Evolutionary conservation across 371 early-diverging fungal species (phyloP).

Genomic region (Amoeboaphelidium protococcarum): DNA sequence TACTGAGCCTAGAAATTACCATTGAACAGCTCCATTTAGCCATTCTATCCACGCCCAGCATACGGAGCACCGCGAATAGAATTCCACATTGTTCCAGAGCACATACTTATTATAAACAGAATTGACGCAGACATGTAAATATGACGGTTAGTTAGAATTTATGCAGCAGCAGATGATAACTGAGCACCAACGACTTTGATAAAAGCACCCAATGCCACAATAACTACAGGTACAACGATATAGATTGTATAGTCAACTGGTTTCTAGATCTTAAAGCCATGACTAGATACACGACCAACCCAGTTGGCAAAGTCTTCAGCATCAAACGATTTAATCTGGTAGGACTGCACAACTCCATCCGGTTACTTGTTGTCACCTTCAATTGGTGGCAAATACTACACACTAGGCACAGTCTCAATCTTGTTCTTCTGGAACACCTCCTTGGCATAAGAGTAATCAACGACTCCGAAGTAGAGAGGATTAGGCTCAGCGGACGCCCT

Average conservation of each 20-base stretch:
- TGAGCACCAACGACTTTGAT: too few species aligned
- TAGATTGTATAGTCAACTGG: background rate
- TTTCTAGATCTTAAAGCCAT: background rate
- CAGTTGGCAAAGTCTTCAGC: background rate
- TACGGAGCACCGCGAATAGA: conserved; percentile 49
- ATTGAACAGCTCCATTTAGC: conserved; percentile 32
- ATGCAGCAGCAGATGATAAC: too few species aligned
- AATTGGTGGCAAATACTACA: conserved; percentile 39
- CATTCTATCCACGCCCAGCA: conserved; percentile 20
- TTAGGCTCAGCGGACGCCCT: conserved; percentile 1
- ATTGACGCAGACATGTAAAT: too few species aligned
- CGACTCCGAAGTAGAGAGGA: conserved; percentile 30
- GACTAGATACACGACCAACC: background rate
- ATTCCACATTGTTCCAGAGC: conserved; percentile 71
- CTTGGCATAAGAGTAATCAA: conserved; percentile 42
- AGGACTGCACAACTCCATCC: too few species aligned
- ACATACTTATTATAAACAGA: conserved; percentile 40
- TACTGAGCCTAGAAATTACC: conserved; percentile 43
- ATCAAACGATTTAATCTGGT: too few species aligned
- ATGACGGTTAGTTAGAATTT: too few species aligned
- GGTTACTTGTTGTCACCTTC: conserved; percentile 22
- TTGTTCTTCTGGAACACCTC: conserved; percentile 40
- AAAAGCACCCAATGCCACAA: background rate
- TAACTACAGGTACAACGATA: background rate
- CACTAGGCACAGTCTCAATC: conserved; percentile 34